A percentile compares a stretch with the other conserved stretches of the same genome.
Conservation (phyloP, 1,284 basidiomycete genomes). For the Tylopilus sp. region DNA sequence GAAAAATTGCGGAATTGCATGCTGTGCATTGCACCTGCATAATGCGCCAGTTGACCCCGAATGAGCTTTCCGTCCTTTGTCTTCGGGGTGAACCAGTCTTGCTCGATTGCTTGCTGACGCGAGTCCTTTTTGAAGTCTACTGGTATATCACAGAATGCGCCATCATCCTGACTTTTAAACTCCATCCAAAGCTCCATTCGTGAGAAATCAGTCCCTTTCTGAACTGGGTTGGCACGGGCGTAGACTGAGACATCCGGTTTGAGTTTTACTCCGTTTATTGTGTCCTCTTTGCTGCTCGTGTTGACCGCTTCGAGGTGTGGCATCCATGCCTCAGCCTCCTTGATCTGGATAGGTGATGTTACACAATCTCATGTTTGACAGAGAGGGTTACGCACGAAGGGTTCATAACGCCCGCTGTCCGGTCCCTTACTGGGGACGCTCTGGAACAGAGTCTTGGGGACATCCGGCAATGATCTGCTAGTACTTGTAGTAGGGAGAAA, state of each 20-base stretch:
- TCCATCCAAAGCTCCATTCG: constrained; percentile 5
- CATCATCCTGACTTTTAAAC: neutral
- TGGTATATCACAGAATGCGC: neutral
- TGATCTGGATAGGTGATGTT: neutral
- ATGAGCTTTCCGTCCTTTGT: neutral
- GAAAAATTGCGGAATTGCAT: constrained; percentile 25
- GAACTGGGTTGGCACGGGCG: neutral
- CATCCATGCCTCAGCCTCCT: neutral
- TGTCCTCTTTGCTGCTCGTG: constrained; percentile 3
- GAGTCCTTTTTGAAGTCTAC: too few relatives aligned
- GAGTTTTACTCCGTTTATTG: neutral
- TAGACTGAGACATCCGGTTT: constrained; percentile 12
- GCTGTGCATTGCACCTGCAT: constrained; percentile 19
- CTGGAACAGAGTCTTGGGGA: constrained; percentile 5
- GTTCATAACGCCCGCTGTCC: neutral
- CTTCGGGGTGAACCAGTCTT: neutral
- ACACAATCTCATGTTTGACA: too few relatives aligned
- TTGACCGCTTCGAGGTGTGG: constrained; percentile 1
- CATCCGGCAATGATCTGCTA: neutral
- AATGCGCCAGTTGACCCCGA: neutral
- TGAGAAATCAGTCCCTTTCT: constrained; percentile 2
- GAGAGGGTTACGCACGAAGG: constrained; percentile 2
- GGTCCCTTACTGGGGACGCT: neutral
- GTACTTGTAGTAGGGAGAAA: neutral
- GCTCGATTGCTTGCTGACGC: too few relatives aligned